These are phyloP conservation scores for Vaccinium macrocarpon DNA, from an alignment of 148 eudicot species.

Conservation along the genomic window DNA sequence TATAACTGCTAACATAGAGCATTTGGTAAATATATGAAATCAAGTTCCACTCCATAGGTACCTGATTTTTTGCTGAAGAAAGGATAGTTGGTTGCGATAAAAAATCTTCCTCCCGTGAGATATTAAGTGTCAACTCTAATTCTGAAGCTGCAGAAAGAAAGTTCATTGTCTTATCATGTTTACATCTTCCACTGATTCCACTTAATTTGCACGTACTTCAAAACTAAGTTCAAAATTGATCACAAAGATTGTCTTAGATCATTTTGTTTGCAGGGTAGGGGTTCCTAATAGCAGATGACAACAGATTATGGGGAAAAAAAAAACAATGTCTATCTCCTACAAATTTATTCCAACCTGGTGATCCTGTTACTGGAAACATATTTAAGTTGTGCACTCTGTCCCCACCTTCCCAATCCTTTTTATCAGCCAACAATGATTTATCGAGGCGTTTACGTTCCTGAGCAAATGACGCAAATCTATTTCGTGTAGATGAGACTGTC, in stretches of 20 bases:
- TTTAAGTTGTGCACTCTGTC: slow-evolving; percentile 10
- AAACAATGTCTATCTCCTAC: no score
- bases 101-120: slow-evolving; percentile 14
- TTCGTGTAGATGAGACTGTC: slow-evolving; percentile 26
- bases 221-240: neutral
- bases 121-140: slow-evolving; percentile 21
- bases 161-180: neutral
- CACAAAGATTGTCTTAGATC: neutral
- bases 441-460: slow-evolving; percentile 14
- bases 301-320: neutral
- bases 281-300: neutral
- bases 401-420: slow-evolving; percentile 8
- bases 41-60: slow-evolving; percentile 16
- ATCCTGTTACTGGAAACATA: slow-evolving; percentile 15
- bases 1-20: neutral
- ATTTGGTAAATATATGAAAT: neutral
- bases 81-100: slow-evolving; percentile 11
- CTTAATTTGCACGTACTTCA: neutral
- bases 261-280: neutral
- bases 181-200: neutral
- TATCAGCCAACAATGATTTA: slow-evolving; percentile 18
- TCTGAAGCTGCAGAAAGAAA: slow-evolving; percentile 23
- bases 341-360: slow-evolving; percentile 23
- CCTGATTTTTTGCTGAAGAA: slow-evolving; percentile 28
- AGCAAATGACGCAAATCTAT: slow-evolving; percentile 19